Evolutionary conservation across 1,139 yeast species (phyloP).

Genomic region (Candida sp.): DNA sequence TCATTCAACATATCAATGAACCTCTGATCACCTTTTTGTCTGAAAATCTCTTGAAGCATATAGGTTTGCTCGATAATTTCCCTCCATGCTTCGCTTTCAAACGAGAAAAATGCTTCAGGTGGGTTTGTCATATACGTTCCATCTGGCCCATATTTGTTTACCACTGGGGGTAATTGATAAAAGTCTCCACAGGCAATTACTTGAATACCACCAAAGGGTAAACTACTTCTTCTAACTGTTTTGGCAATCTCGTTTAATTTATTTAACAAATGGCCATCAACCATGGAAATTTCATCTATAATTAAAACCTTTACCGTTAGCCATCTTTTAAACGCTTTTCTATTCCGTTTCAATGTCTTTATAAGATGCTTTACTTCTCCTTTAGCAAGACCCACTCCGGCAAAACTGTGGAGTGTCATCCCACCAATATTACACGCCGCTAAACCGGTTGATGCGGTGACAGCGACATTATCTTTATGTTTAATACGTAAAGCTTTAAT

Average conservation of each 20-base stretch:
- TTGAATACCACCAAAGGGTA: constrained; percentile 90
- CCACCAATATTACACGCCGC: constrained; percentile 96
- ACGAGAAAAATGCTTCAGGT: constrained; percentile 54
- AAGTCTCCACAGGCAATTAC: constrained; percentile 85
- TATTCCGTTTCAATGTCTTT: constrained; percentile 54
- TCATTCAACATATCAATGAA: constrained; percentile 87
- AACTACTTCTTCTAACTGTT: constrained; percentile 40
- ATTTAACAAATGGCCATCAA: constrained; percentile 71
- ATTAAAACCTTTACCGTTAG: constrained; percentile 56
- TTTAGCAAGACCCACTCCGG: constrained; percentile 79
- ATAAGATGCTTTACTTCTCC: constrained; percentile 35
- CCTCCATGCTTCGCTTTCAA: constrained; percentile 77
- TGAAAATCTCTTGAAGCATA: constrained; percentile 74
- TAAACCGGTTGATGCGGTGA: constrained; percentile 89
- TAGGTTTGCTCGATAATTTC: constrained; percentile 62
- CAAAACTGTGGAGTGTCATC: constrained; percentile 76
- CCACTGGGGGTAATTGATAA: constrained; percentile 87
- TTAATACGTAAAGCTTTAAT: constrained; percentile 54
- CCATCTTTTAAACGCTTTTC: constrained; percentile 63
- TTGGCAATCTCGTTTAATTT: constrained; percentile 67
- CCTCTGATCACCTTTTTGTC: constrained; percentile 79
- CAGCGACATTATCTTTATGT: constrained; percentile 60
- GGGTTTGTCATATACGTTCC: constrained; percentile 16
- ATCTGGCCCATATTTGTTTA: constrained; percentile 19
- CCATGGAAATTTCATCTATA: constrained; percentile 89